Percentiles rank a stretch among this genome's conserved stretches.
These are phyloP conservation scores for Musa troglodytarum DNA, from an alignment of 176 grass and related monocot species.

Conservation along the genomic window DNA sequence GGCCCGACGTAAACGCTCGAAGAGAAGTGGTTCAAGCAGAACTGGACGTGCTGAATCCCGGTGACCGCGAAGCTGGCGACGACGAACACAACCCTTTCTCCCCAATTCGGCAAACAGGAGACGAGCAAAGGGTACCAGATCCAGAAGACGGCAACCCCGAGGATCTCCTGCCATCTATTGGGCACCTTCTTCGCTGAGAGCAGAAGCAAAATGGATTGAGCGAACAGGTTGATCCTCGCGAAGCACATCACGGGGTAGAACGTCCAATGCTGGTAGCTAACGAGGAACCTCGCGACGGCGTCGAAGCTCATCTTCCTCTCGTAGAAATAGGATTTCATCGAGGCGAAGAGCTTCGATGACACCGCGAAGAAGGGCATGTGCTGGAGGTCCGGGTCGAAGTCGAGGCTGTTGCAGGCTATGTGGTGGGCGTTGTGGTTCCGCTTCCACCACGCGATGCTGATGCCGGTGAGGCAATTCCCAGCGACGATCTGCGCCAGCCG, in stretches of 20 bases:
- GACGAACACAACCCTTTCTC: conserved; percentile 60
- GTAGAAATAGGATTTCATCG: conserved; percentile 40
- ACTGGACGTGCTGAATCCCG: conserved; percentile 90
- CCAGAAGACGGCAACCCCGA: conserved; percentile 60
- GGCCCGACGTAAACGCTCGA: conserved; percentile 53
- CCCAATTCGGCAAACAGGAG: conserved; percentile 59
- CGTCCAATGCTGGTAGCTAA: conserved; percentile 96
- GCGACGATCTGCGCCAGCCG: conserved; percentile 53
- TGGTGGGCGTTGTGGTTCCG: conserved; percentile 92
- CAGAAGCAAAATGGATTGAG: conserved; percentile 49
- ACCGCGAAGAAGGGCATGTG: conserved; percentile 94
- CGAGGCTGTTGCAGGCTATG: conserved; percentile 88
- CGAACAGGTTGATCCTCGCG: conserved; percentile 71
- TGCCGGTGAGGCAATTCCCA: conserved; percentile 82
- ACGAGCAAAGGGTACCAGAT: conserved; percentile 73
- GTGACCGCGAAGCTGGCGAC: conserved; percentile 53
- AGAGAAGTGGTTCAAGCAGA: conserved; percentile 94
- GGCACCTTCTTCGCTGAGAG: conserved; percentile 30
- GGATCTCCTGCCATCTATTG: conserved; percentile 37
- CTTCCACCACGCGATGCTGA: conserved; percentile 98
- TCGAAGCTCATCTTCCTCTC: conserved; percentile 18
- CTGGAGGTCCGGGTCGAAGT: conserved; percentile 91
- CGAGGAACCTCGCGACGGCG: conserved; percentile 18
- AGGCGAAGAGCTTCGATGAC: conserved; percentile 26
- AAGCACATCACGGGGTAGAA: conserved; percentile 90